Conservation (phyloP, 2,329 filamentous ascomycete genomes). For the Verticillium tricorpus region DNA sequence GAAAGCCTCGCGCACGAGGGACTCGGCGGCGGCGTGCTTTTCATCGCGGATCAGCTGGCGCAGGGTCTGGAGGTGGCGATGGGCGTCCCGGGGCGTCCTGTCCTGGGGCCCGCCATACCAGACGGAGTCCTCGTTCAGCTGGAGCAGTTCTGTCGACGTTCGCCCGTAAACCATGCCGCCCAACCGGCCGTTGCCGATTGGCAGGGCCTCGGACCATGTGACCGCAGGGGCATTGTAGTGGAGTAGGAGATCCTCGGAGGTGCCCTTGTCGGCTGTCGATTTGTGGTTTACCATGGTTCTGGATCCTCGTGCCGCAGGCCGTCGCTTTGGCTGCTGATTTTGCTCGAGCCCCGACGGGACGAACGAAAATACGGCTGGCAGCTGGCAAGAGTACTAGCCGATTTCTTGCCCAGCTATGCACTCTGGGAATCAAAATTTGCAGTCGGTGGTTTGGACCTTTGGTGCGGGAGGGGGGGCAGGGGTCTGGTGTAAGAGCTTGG, state of each 20-base stretch:
- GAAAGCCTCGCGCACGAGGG: conserved; percentile 26
- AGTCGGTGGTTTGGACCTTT: not conserved
- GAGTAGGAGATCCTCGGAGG: conserved; percentile 11
- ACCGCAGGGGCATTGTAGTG: conserved; percentile 23
- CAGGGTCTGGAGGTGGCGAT: conserved; percentile 27
- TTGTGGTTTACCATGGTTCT: conserved; percentile 4
- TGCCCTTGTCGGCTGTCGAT: not conserved
- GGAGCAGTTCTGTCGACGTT: conserved; percentile 27
- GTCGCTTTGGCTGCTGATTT: not conserved
- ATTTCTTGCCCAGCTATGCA: not conserved
- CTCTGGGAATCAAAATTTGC: not conserved
- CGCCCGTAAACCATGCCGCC: conserved; percentile 34
- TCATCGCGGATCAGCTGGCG: conserved; percentile 30
- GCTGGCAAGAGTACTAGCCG: not conserved
- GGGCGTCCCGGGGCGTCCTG: conserved; percentile 29
- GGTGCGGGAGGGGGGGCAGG: not conserved
- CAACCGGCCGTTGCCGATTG: conserved; percentile 38
- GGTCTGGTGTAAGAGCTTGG: not conserved
- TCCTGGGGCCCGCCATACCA: conserved; percentile 36
- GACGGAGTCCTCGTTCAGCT: conserved; percentile 42
- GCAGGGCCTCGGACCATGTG: conserved; percentile 26
- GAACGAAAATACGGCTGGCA: not conserved
- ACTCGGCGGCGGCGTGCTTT: conserved; percentile 13
- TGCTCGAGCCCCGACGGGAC: not conserved
- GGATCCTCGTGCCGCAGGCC: conserved; percentile 8